These are phyloP conservation scores for Thinopyrum elongatum DNA, from an alignment of 176 grass and related monocot genomes.

Conservation along the genomic window DNA sequence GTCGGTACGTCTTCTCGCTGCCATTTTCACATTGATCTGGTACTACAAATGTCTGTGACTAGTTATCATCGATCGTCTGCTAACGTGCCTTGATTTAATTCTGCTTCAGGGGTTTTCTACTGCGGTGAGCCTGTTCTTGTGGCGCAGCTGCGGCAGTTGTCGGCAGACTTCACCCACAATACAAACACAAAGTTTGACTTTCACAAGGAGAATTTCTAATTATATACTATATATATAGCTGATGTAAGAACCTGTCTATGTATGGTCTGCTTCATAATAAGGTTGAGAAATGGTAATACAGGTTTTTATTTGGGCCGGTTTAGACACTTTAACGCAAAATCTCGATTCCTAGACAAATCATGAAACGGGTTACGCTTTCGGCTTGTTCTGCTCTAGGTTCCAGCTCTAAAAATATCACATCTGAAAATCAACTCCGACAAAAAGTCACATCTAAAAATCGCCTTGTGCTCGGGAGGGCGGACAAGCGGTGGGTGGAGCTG, in stretches of 20 bases:
- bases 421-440: too few relatives aligned
- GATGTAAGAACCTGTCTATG: neutral
- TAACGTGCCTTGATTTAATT: slow-evolving; percentile 5
- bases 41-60: neutral
- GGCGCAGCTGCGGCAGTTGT: slow-evolving; percentile 62
- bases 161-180: slow-evolving; percentile 89
- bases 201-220: slow-evolving; percentile 97
- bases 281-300: slow-evolving; percentile 15
- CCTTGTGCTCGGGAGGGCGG: too few relatives aligned
- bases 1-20: slow-evolving; percentile 53
- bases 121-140: slow-evolving; percentile 78
- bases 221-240: neutral
- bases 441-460: too few relatives aligned
- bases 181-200: slow-evolving; percentile 90
- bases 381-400: too few relatives aligned
- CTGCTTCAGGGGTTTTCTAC: slow-evolving; percentile 90
- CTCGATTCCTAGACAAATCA: neutral
- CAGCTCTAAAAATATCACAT: too few relatives aligned
- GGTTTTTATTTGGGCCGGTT: neutral
- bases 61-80: neutral
- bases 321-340: neutral
- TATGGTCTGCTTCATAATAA: neutral
- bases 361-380: neutral
- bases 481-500: too few relatives aligned
- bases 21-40: neutral